A percentile compares a stretch with the other conserved stretches of the same genome.
phyloP scores from a whole-genome alignment of 2,329 filamentous ascomycete species.

The Fusarium duplospermum region DNA sequence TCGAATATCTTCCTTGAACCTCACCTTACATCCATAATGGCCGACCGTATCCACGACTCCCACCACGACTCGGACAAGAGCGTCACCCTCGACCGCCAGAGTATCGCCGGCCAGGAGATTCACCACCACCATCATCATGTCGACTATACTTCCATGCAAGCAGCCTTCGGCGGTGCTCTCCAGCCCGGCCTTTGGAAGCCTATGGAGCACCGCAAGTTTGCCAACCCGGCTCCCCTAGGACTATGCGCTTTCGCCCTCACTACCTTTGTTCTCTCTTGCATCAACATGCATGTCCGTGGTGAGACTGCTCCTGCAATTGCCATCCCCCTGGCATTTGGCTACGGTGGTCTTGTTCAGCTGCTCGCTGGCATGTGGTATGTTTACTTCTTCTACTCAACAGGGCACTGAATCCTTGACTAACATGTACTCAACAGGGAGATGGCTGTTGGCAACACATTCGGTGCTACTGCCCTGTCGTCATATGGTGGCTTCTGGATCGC shows the following conservation, averaged over 20 bases:
- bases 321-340: constrained; percentile 76
- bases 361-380: constrained; percentile 88
- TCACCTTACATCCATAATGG: constrained; percentile 28
- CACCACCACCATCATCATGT: constrained; percentile 43
- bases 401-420: constrained; percentile 8
- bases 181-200: constrained; percentile 76
- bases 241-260: constrained; percentile 84
- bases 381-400: neutral
- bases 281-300: constrained; percentile 76
- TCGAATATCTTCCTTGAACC: neutral
- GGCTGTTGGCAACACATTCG: constrained; percentile 88
- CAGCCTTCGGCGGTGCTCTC: constrained; percentile 76
- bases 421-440: constrained; percentile 73
- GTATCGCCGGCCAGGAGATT: constrained; percentile 27
- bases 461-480: constrained; percentile 82
- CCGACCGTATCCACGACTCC: constrained; percentile 35
- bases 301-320: constrained; percentile 73
- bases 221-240: constrained; percentile 82
- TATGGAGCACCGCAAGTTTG: constrained; percentile 76
- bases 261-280: constrained; percentile 80
- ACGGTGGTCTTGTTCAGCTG: constrained; percentile 80
- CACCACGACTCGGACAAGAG: constrained; percentile 42
- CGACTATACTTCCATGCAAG: constrained; percentile 46
- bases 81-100: constrained; percentile 35
- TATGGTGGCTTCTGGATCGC: constrained; percentile 88